Evolutionary conservation across 2,329 filamentous ascomycete species (phyloP), one percentile per base, ranked within the genome.

Genomic region (Aspergillus sp.): DNA sequence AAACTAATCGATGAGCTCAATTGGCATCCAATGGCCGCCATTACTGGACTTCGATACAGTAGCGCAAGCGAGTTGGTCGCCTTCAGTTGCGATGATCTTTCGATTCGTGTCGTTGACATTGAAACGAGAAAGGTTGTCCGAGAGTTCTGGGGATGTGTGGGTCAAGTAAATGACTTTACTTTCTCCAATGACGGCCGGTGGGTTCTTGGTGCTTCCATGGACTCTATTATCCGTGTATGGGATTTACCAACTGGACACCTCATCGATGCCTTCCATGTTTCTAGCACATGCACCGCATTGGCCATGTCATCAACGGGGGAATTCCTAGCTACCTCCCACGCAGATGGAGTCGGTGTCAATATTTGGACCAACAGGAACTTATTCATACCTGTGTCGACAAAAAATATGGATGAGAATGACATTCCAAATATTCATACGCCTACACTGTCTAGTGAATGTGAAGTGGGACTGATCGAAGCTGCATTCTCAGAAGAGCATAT

Each of bases 351-450:
- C 1, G 93, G 93, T 9, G 85, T 98, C n/a, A 85, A 88, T 54
- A 81, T 98, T 38, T 98, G 93, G 91, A 96, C 88, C 19, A 98
- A 98, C 68, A 88, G 88, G 59, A 85, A 86, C 0, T 74, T 97
- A 1, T 98, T 95, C 73, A 87, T 84, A 44, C 90, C 95, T 56
- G 82, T 95, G 0, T 85, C 90, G 0, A 94, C 90, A 1, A 78
- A 86, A 13, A 88, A 93, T 56, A 86, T 98, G 46, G 84, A 86
- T 4, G 88, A 94, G 51, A 77, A 81, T 43, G 83, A 88, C 37
- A 81, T 95, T 35, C 73, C 73, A 6, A 70, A 81, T 9, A 77
- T 89, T 12, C 69, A 76, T 5, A 78, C 77, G 2, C 90, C 90
- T 1, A 90, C 86, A 0, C 81, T 81, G 4, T 94, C 90, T 11